These are phyloP conservation scores for Malus asiatica DNA, from an alignment of 306 rosid genomes.

Conservation along the genomic window DNA sequence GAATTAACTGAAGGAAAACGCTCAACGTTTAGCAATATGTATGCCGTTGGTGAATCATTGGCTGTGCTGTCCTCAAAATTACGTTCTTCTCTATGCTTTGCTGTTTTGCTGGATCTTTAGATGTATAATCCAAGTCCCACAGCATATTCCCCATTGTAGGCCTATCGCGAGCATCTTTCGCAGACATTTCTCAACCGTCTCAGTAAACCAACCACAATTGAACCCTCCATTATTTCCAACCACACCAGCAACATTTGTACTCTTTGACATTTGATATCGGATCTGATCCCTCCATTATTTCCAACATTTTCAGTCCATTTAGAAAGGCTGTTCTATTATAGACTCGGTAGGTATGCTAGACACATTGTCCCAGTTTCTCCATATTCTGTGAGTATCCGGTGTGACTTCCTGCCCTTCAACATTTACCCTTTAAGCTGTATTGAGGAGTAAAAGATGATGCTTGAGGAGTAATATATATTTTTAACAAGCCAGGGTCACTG, in stretches of 20 bases:
- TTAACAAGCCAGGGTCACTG: background rate
- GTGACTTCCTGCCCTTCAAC: background rate
- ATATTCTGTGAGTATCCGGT: background rate
- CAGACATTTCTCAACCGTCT: constrained; percentile 20
- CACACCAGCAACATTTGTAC: background rate
- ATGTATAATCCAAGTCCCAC: constrained; percentile 50
- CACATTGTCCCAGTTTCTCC: constrained; percentile 27
- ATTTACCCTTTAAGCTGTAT: constrained; percentile 25
- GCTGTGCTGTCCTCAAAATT: no score
- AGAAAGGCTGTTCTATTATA: constrained; percentile 2
- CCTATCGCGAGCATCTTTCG: background rate
- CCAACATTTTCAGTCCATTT: constrained; percentile 43
- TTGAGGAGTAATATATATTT: constrained; percentile 23
- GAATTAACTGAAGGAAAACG: constrained; percentile 23
- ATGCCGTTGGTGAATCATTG: constrained; percentile 13
- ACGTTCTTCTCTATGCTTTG: background rate
- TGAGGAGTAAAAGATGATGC: constrained; percentile 31
- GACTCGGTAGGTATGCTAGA: no score
- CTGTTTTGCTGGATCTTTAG: constrained; percentile 36
- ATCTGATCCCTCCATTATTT: constrained; percentile 7
- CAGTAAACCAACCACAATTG: no score
- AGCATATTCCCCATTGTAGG: constrained; percentile 38
- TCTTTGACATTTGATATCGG: background rate
- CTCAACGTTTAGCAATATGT: constrained; percentile 18
- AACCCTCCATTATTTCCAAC: constrained; percentile 9